Base-by-base conservation (phyloP, 176 grass and related monocot genomes). In the Avena eriantha region DNA sequence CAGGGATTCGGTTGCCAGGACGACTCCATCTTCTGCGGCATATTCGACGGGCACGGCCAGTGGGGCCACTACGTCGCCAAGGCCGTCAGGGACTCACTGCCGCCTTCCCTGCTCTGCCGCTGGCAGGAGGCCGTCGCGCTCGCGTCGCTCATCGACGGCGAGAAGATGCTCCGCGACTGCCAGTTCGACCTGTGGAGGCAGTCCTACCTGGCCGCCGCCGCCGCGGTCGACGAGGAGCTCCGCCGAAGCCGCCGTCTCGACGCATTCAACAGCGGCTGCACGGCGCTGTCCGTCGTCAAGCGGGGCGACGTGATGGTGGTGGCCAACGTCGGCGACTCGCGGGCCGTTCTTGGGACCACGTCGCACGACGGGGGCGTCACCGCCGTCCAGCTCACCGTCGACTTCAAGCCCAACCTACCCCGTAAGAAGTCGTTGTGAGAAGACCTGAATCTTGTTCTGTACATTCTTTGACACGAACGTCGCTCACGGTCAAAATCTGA, bases 31-130 rank as follows among this genome's bases (percentile, higher is more conserved):
- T 89, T 97, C 45, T 99, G 97, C 80, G 97, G 97, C 55, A 82
- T 99, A 36, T 99, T 99, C 55, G 97, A 99, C 59, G 97, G 97
- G 1, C 97, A 99, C 35, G 97, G 97, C 1, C 89, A 80, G 53
- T 99, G 97, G 97, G 97, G 97, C 19, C 94, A 97, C 80, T 97
- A 99, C 83, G 94, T 99, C 1, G 84, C 97, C 21, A 99, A 97
- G 76, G 80, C 56, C 16, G 94, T 97, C 47, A 50, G 87, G 39
- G 88, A 97, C 22, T 86, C 92, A 31, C 82, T 99, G 65, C 97
- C 97, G 70, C 58, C 89, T 50, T 87, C 89, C 74, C 87, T 99
- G 41, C 90, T 97, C 34, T 89, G 92, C 83, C 91, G 88, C 46
- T 97, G 90, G 94, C 94, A 94, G 67, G 97, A 99, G 86, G 90